Evolutionary conservation across 2,329 filamentous ascomycete species (phyloP), one percentile per base, ranked within the genome.

Genomic region (Pezizomycotina sp.): DNA sequence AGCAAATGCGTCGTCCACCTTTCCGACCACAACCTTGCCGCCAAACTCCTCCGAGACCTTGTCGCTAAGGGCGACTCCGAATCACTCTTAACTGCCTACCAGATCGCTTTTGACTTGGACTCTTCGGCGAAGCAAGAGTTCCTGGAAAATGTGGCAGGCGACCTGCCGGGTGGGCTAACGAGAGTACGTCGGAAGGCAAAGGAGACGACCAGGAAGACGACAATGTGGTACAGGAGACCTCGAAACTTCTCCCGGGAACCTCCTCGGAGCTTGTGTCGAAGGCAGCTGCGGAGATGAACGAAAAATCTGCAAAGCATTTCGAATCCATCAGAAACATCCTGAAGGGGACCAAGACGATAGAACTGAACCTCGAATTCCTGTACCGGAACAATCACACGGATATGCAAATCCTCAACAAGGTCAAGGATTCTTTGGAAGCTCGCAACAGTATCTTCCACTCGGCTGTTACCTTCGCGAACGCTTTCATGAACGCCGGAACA

Each of bases 71-170:
- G 74, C 4, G 80, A 92, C 48, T 66, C 73, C 32, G 73, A 73
- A 42, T 83, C 82, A 1, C 70, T 81, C 10, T 79, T 84, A 13
- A 77, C 81, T 31, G 89, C 89, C 12, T 98, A 95, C 57, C 89
- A 98, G 56, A 92, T 98, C 38, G 89, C 86, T 1, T 98, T 98
- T 53, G 89, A 98, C 53, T 67, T 98, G 4, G 95, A 93, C 58
- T 89, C 98, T 60, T 98, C 98, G 54, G 89, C 89, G 49, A 95
- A 89, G 0, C 89, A 98, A 52, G 89, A 95, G 55, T 98, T 98
- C 52, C 60, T 98, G 15, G 74, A 75, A 48, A 93, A 89, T 60
- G 80, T 98, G 22, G 45, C 43, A 10, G 39, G 33, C 31, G 47
- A 50, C 16, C 42, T 51, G 25, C 48, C 48, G 6, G 47, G 47